Evolutionary conservation across 306 rosid genomes (phyloP), one percentile per base, ranked within the genome.

Genomic region (Dryas alaskensis): DNA sequence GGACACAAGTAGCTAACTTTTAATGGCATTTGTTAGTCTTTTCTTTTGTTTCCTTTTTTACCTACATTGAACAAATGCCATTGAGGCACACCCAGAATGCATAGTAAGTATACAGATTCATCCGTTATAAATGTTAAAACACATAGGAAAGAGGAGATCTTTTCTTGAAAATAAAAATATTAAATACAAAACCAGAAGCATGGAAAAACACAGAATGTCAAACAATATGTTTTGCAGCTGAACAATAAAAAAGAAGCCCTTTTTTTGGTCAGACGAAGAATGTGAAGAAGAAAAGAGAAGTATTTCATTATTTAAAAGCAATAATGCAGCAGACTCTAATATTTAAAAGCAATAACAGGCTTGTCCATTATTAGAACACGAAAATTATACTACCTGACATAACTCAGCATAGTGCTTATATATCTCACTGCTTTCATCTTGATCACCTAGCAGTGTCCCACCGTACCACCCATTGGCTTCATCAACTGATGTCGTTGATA

Each of bases 391-490:
- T 83, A 90, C 98, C 98, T 91, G 89, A 73, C 96, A 89, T 74
- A 91, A 74, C 61, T 82, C 88, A 7, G 96, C 89, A 82, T 91
- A 94, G 87, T 94, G 98, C 85, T 80, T 84, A 82, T 86, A 94
- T 79, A 94, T 91, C 72, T 91, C 96, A 81, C 95, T 88, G 82
- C 62, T 85, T 81, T 91, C 91, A 76, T 91, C 91, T 84, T 89
- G 94, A 86, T 94, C 97, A 7, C 92, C 86, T 46, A 85, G 86
- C 80, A 94, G 86, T 6, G 89, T 82, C 57, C 98, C 98, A 73
- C 97, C 95, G 47, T 87, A 94, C 96, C 97, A 94, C 61, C 97
- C 96, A 27, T 88, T 88, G 46, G 88, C 85, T 81, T 94, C 92
- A 69, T 87, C 86, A 45, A 82, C 80, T 11, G 91, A 84, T 67